Conservation (phyloP, 306 rosid species). For the Begonia masoniana region DNA sequence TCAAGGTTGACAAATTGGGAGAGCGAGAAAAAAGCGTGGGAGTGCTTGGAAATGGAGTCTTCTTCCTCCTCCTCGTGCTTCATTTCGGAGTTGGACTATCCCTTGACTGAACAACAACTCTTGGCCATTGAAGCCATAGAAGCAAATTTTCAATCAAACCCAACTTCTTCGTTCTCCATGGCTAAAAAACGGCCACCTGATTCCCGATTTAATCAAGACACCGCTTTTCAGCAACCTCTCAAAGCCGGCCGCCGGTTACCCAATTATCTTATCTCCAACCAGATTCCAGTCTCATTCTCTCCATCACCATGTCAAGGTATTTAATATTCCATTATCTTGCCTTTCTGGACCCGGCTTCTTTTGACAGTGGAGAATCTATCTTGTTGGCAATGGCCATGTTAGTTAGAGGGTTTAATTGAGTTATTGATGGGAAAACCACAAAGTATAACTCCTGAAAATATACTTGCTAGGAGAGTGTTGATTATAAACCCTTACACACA, state of each 20-base stretch:
- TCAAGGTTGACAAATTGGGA: too few relatives aligned
- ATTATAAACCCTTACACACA: too few relatives aligned
- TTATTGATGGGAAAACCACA: neutral
- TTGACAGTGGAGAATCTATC: neutral
- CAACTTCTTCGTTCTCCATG: conserved; percentile 15
- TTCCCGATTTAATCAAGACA: neutral
- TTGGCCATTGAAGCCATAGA: conserved; percentile 37
- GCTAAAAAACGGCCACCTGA: conserved; percentile 20
- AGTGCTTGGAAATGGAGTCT: neutral
- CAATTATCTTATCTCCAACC: conserved; percentile 43
- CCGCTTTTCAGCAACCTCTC: conserved; percentile 2
- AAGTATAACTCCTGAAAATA: neutral
- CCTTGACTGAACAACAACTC: conserved; percentile 50
- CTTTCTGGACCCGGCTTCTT: neutral
- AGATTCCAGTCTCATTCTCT: conserved; percentile 30
- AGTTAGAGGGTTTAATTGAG: neutral
- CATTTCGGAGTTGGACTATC: conserved; percentile 25
- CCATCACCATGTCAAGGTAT: conserved; percentile 42
- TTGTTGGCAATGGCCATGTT: neutral
- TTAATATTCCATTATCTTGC: neutral
- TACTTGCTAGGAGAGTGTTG: too few relatives aligned
- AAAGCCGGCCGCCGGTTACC: conserved; percentile 43
- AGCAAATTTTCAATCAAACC: conserved; percentile 19
- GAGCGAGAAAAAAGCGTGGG: too few relatives aligned
- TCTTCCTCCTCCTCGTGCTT: conserved; percentile 6